Base-by-base conservation (phyloP, 306 rosid species). In the Datisca glomerata region DNA sequence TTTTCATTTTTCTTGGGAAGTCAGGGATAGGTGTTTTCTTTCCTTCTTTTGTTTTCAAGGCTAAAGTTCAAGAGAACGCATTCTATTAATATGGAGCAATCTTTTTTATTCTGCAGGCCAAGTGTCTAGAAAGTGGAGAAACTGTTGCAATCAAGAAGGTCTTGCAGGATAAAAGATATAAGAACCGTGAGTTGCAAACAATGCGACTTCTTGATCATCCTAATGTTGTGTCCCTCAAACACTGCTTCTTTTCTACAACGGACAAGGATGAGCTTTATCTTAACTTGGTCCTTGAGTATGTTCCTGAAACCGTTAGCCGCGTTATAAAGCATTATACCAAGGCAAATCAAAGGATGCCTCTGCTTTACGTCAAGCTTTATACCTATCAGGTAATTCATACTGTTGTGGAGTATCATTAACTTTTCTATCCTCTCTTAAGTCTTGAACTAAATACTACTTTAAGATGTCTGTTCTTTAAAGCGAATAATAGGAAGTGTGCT, bases 141-240 rank as follows among this genome's bases (percentile, higher is more conserved):
- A 73, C 69, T 51, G 70, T 76, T 41, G 79, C 84, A 32, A 76
- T 76, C 47, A 67, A 76, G 68, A 76, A 76, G 70, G 84, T 76
- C 33, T 56, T 76, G 61, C 79, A 68, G 59, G 85, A 76, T 62
- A 76, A 71, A 57, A 76, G 85, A 55, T 76, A 71, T 34, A 79
- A 79, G 69, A 79, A 79, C 31, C 72, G 89, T 12, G 79, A 79
- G 56, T 42, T 79, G 76, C 89, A 79, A 59, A 79, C 83, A 21
- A 79, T 79, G 89, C 72, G 80, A 56, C 89, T 79, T 56, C 77
- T 79, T 37, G 83, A 79, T 55, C 83, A 79, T 59, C 89, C 79
- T 27, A 74, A 74, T 68, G 67, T 79, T 31, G 80, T 74, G 36
- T 69, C 89, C 11, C 79, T 79, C 59, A 79, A 79, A 20, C 89